Base-by-base conservation (phyloP, 108 stramenopile genomes). In the Pelagomonas calceolata region DNA sequence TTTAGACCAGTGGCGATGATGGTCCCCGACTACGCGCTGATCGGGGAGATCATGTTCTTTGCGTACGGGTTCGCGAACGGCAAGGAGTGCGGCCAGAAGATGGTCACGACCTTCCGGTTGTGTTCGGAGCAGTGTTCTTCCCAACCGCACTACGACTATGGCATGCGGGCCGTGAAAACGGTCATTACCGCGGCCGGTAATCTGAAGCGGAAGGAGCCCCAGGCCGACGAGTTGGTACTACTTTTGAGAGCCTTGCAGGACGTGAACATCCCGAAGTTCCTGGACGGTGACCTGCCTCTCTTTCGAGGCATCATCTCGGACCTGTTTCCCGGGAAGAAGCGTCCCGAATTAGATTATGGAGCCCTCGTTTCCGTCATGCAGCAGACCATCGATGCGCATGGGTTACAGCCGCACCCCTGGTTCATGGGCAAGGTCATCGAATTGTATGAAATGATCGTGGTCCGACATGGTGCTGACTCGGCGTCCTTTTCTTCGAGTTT, bases 1-100 rank as follows among this genome's bases (percentile, higher is more conserved):
- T 88, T 88, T 72, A 84, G 87, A 5, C 85, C 87, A 29, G 87
- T 88, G 32, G 87, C 87, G 7, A 88, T 88, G 87, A 88, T 88
- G 87, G 87, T 88, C 21, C 87, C 87, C 32, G 87, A 88, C 76
- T 88, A 88, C 78, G 84, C 82, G 36, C 81, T 88, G n/a, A 88
- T 88, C 34, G 85, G 82, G 26, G 87, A 88, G 72, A 88, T 88
- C 76, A 85, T 85, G 82, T 78, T 86, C 43, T 85, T 81, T 68
- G 75, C 84, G 30, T 85, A 83, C 64, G 85, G 85, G 31, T 86
- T 81, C 70, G 68, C 46, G 66, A 72, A 76, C n/a, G 78, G 74
- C 36, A 37, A 44, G 21, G 30, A 36, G 4, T 65, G 60, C 31
- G 73, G 68, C 15, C 68, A 74, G 46, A 81, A 86, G 85, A 88